These are phyloP conservation scores for Colletotrichum incanum DNA, from an alignment of 2,329 filamentous ascomycete species.

Conservation along the genomic window DNA sequence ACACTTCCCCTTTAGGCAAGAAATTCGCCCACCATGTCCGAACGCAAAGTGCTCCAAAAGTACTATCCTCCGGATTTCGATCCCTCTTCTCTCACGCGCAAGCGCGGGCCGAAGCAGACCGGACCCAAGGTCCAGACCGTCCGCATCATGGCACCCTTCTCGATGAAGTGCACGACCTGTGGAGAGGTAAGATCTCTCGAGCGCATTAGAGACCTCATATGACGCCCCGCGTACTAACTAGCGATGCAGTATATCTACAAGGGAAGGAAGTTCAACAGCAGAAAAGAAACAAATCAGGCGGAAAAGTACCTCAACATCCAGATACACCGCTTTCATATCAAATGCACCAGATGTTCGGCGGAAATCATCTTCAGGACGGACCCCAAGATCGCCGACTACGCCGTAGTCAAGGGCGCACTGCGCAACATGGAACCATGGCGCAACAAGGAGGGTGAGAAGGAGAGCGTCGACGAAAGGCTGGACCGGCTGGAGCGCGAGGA, in stretches of 20 bases:
- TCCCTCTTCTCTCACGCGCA: conserved; percentile 82
- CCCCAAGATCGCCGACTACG: conserved; percentile 95
- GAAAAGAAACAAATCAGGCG: conserved; percentile 90
- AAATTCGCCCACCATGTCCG: conserved; percentile 75
- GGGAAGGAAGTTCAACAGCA: conserved; percentile 94
- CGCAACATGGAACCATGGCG: conserved; percentile 96
- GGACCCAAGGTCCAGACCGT: conserved; percentile 90
- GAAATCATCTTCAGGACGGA: conserved; percentile 95
- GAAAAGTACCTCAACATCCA: conserved; percentile 92
- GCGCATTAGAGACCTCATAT: neutral
- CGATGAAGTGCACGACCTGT: conserved; percentile 78
- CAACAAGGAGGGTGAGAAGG: conserved; percentile 72
- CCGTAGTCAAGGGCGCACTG: conserved; percentile 84
- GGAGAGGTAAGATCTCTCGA: conserved; percentile 64
- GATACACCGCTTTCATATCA: conserved; percentile 85
- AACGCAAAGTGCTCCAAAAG: conserved; percentile 83
- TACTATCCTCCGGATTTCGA: conserved; percentile 89
- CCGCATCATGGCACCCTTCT: conserved; percentile 90
- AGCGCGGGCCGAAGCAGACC: conserved; percentile 77
- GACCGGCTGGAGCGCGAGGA: conserved; percentile 87
- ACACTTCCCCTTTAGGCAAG: neutral
- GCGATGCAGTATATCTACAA: conserved; percentile 81
- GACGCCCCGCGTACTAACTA: neutral
- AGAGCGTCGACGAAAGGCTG: conserved; percentile 89
- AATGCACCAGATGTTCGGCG: conserved; percentile 82